Evolutionary conservation across 768 basidiomycete genomes (phyloP).

Genomic region (Mycena leptocephala): DNA sequence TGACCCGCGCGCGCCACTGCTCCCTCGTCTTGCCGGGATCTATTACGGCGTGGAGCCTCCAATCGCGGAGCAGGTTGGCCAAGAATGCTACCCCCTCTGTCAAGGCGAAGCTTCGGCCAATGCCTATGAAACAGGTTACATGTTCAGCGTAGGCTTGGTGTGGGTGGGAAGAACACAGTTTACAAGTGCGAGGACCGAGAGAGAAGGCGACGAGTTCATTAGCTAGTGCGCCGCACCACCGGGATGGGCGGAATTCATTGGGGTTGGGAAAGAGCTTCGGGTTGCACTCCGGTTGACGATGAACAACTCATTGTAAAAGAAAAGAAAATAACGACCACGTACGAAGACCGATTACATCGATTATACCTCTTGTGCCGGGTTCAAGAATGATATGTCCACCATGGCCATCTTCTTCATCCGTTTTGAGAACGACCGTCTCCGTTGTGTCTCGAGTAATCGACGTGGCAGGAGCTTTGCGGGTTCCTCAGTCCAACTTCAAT

Average conservation of each 20-base stretch:
- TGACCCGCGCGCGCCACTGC: conserved; percentile 3
- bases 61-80: not conserved
- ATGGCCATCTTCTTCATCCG: conserved; percentile 15
- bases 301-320: not conserved
- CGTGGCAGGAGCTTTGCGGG: not conserved
- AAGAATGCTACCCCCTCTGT: not conserved
- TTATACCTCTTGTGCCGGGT: not conserved
- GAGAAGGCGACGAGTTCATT: not conserved
- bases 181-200: not conserved
- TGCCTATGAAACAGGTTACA: not conserved
- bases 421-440: not conserved
- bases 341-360: conserved; percentile 10
- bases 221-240: not conserved
- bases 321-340: not conserved
- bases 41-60: not conserved
- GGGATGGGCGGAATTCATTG: not conserved
- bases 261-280: conserved; percentile 1
- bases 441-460: not conserved
- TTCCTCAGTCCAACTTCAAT: not conserved
- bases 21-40: not conserved
- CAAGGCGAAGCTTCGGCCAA: not conserved
- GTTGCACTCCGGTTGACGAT: not conserved
- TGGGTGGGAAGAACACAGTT: not conserved
- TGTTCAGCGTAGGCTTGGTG: not conserved
- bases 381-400: not conserved